Evolutionary conservation across 2,329 filamentous ascomycete genomes (phyloP), one percentile per base, ranked within the genome.

Genomic region (Xylaria sp.): DNA sequence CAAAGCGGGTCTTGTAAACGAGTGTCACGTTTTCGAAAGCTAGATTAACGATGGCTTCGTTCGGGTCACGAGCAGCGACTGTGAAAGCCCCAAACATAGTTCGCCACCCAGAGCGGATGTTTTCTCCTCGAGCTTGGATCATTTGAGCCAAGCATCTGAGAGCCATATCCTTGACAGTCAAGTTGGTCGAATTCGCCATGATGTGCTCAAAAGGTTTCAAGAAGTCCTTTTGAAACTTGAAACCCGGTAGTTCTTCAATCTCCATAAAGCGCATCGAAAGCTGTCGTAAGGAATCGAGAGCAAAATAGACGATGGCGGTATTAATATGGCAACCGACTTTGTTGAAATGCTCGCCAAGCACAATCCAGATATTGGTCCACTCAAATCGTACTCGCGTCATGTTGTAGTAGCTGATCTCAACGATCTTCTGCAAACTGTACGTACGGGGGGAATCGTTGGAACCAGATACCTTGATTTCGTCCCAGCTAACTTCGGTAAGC

Each of bases 201-300:
- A 99, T 94, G 79, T 98, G 93, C 82, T 99, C 95, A 75, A 99
- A 99, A 0, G 97, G 96, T 80, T 97, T 98, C 62, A 99, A 82
- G 79, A 99, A 99, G 78, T 99, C 95, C 79, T 99, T 99, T 76
- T 99, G 96, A 77, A 99, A 99, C 80, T 98, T 98, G 87, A 99
- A 99, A 76, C 97, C 96, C 0, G 96, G 93, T 73, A 99, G 82
- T 79, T 99, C 96, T 78, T 97, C 96, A 68, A 98, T 94, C 80
- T 99, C 96, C 92, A 99, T 93, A 78, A 99, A 99, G 20, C 94
- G 91, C 94, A 99, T 98, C 0, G 95, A 97, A 46, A 99, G 83
- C 79, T 99, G 96, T 46, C 97, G 89, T 52, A 99, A 82, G 3
- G 95, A 97, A 81, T 99, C 97, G 32, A 99, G 86, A 3, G 96